Percentiles rank a stretch among this genome's conserved stretches.
Evolutionary conservation across 1,284 basidiomycete species (phyloP).

Genomic region (Melampsora abietis-canadensis): DNA sequence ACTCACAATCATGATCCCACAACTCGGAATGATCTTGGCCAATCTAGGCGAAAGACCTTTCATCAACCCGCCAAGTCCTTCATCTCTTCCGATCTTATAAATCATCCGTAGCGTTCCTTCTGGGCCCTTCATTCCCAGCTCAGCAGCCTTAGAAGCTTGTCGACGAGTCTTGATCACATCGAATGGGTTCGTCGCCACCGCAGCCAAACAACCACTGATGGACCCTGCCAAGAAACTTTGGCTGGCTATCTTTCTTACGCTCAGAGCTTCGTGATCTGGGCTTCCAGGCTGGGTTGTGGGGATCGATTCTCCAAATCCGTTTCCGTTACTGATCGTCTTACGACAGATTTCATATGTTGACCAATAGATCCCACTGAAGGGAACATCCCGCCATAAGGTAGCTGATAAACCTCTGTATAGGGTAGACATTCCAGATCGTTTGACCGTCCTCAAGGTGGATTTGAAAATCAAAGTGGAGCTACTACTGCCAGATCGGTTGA

Average conservation of each 20-base stretch:
- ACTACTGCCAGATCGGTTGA: too few species aligned
- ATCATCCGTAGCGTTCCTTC: conserved; percentile 62
- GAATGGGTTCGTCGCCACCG: conserved; percentile 87
- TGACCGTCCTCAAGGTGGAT: conserved; percentile 46
- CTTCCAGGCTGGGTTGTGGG: too few species aligned
- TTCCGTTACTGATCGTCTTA: conserved; percentile 53
- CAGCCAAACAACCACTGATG: conserved; percentile 61
- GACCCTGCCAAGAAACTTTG: conserved; percentile 45
- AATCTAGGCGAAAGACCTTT: conserved; percentile 81
- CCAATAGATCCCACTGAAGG: conserved; percentile 93
- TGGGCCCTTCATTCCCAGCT: too few species aligned
- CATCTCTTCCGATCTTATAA: conserved; percentile 68
- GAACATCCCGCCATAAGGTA: conserved; percentile 94
- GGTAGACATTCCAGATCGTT: conserved; percentile 63
- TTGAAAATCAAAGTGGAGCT: conserved; percentile 42
- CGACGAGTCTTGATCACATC: conserved; percentile 92
- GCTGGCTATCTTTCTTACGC: conserved; percentile 7
- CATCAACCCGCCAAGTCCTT: conserved; percentile 75
- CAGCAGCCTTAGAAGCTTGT: conserved; percentile 60
- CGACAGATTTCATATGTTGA: conserved; percentile 55
- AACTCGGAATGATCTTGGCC: conserved; percentile 96
- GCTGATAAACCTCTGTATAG: conserved; percentile 88
- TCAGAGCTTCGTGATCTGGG: too few species aligned
- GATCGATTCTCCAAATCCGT: conserved; percentile 29
- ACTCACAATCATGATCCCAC: conserved; percentile 84